These are phyloP conservation scores for Plasmodium adleri DNA, from an alignment of 169 alveolate species.

Conservation along the genomic window DNA sequence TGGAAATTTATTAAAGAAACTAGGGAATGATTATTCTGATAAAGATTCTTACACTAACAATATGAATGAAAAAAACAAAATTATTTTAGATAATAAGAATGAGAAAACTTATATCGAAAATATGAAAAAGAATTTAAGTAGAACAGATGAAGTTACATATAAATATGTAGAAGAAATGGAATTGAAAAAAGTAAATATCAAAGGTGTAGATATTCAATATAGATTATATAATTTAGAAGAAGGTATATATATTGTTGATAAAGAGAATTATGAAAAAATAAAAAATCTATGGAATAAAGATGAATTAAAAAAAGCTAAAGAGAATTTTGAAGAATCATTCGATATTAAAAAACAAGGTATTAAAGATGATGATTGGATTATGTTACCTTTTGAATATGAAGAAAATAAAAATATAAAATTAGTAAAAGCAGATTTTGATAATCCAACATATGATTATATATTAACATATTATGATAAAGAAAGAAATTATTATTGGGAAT, in stretches of 20 bases:
- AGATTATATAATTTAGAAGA: conserved; percentile 73
- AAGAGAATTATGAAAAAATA: conserved; percentile 64
- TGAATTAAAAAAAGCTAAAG: conserved; percentile 55
- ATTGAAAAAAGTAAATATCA: conserved; percentile 40
- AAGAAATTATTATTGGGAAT: conserved; percentile 80
- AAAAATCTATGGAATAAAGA: conserved; percentile 74
- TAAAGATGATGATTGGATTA: conserved; percentile 76
- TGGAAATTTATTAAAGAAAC: neutral
- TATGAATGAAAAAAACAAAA: neutral
- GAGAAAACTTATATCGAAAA: neutral
- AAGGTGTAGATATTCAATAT: conserved; percentile 66
- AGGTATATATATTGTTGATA: conserved; percentile 79
- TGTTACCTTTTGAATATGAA: conserved; percentile 81
- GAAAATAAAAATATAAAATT: conserved; percentile 80
- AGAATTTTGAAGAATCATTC: conserved; percentile 28
- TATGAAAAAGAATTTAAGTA: conserved; percentile 3
- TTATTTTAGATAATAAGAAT: neutral
- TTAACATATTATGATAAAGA: conserved; percentile 83
- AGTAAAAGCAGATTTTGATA: conserved; percentile 81
- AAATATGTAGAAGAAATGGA: conserved; percentile 75
- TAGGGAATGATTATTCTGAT: neutral
- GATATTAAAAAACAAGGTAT: conserved; percentile 72
- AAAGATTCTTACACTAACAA: neutral
- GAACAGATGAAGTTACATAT: conserved; percentile 63
- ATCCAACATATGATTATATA: conserved; percentile 85